Conservation (phyloP, 139 green algal genomes). For the Micractinium conductrix region DNA sequence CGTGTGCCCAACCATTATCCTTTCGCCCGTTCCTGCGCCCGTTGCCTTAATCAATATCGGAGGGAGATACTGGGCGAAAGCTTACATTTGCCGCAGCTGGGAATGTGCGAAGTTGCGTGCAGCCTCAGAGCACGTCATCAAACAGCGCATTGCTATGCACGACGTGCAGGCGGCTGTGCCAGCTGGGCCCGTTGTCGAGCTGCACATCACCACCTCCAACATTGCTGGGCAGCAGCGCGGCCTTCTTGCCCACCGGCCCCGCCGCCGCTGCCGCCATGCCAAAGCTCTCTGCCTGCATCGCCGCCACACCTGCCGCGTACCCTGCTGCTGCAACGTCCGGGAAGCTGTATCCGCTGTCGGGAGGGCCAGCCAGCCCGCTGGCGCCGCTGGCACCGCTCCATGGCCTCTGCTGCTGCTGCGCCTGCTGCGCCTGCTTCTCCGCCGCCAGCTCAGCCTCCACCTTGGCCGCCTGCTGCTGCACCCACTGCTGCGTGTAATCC, state of each 20-base stretch:
- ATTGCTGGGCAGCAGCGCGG: too few relatives aligned
- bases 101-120: not conserved
- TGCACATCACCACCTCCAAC: too few relatives aligned
- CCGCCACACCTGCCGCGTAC: slow-evolving; percentile 17
- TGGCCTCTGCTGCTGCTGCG: not conserved
- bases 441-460: not conserved
- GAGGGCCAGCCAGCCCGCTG: not conserved
- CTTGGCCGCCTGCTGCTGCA: slow-evolving; percentile 22
- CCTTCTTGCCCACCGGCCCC: too few relatives aligned
- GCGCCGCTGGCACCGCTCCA: not conserved
- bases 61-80: too few relatives aligned
- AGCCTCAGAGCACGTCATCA: not conserved
- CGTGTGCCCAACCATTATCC: too few relatives aligned
- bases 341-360: not conserved
- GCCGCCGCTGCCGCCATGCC: not conserved
- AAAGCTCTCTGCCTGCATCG: not conserved
- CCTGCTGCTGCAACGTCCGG: slow-evolving; percentile 7
- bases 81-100: too few relatives aligned
- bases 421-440: not conserved
- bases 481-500: not conserved
- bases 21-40: too few relatives aligned
- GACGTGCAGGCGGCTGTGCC: slow-evolving; percentile 18
- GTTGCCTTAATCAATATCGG: too few relatives aligned
- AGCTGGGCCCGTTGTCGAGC: not conserved
- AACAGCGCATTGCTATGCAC: slow-evolving; percentile 18